phyloP scores from a whole-genome alignment of 208 protist species.

The Leishmania mexicana region DNA sequence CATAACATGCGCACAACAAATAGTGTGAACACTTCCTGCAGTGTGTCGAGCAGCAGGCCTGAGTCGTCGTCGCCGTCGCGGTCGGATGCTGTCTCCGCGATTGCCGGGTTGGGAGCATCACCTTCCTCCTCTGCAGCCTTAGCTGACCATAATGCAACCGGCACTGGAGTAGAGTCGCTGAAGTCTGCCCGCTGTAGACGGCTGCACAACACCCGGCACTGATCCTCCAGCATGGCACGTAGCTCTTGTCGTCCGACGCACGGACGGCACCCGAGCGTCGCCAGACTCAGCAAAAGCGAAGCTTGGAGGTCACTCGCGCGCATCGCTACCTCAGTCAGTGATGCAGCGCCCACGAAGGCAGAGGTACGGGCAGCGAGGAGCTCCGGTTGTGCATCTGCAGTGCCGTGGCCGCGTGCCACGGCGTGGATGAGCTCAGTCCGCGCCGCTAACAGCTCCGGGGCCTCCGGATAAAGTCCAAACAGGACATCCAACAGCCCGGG shows the following conservation, averaged over 20 bases:
- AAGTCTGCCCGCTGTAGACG: neutral
- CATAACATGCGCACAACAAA: constrained; percentile 1
- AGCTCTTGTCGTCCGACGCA: constrained; percentile 4
- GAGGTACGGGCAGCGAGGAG: neutral
- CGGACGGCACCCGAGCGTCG: constrained; percentile 5
- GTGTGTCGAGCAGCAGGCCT: neutral
- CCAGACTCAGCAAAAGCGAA: constrained; percentile 6
- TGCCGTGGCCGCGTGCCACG: neutral
- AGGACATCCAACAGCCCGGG: constrained; percentile 20
- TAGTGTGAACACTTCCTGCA: neutral
- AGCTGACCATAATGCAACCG: neutral
- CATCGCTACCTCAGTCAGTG: constrained; percentile 6
- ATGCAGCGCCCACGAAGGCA: constrained; percentile 5
- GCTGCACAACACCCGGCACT: neutral
- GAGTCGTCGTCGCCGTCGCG: neutral
- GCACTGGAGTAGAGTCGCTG: neutral
- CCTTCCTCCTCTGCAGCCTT: neutral
- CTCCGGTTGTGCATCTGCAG: neutral
- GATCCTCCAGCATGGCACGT: neutral
- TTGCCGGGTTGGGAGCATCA: neutral
- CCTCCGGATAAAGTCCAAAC: constrained; percentile 9
- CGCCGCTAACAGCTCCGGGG: constrained; percentile 6
- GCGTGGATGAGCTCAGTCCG: constrained; percentile 12
- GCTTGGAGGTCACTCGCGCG: neutral
- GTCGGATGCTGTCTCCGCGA: neutral